These are phyloP conservation scores for Trichoderma pleuroti DNA, from an alignment of 2,329 filamentous ascomycete species.

Conservation along the genomic window DNA sequence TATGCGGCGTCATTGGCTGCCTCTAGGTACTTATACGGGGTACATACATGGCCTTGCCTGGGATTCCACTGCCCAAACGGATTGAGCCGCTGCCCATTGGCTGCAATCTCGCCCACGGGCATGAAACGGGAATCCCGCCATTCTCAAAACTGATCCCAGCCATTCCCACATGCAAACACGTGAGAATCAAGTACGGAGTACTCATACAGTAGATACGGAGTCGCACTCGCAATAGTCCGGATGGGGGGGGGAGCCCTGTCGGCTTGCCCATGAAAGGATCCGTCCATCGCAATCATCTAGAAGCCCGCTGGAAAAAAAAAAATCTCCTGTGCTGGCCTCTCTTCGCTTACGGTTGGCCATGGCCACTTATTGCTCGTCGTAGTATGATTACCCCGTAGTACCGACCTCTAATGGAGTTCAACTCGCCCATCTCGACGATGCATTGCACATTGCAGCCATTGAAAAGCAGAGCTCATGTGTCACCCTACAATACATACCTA, in stretches of 20 bases:
- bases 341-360: background rate
- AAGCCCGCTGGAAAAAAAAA: slow-evolving; percentile 1
- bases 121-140: background rate
- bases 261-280: background rate
- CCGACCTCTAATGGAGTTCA: no score
- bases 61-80: no score
- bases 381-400: no score
- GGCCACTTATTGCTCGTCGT: no score
- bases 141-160: background rate
- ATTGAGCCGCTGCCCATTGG: background rate
- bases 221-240: background rate
- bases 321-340: background rate
- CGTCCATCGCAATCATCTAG: slow-evolving; percentile 2
- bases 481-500: no score
- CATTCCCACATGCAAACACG: background rate
- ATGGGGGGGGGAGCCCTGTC: background rate
- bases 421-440: background rate
- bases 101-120: background rate
- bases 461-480: background rate
- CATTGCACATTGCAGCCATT: background rate
- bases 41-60: background rate
- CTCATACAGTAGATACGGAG: background rate
- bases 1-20: background rate
- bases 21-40: background rate
- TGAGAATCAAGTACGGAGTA: background rate